A percentile compares a stretch with the other conserved stretches of the same genome.
These are phyloP conservation scores for Agarophyton chilense DNA, from an alignment of 23 red algal species.

Conservation along the genomic window DNA sequence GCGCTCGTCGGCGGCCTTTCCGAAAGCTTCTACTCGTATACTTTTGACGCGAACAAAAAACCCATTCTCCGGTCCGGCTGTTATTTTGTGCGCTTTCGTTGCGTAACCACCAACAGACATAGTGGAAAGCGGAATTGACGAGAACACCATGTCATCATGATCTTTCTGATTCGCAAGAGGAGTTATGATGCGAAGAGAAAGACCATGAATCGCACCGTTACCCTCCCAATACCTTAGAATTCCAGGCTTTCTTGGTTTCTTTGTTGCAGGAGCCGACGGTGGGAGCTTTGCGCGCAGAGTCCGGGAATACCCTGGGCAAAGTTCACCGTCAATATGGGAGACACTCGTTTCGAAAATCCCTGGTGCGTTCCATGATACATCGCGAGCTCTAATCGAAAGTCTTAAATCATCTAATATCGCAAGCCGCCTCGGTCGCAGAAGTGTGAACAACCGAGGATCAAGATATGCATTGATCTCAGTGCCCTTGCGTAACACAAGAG, in stretches of 20 bases:
- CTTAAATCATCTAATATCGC: constrained; percentile 55
- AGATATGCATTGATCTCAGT: constrained; percentile 58
- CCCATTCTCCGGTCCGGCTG: constrained; percentile 36
- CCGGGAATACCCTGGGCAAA: constrained; percentile 59
- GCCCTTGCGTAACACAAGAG: constrained; percentile 42
- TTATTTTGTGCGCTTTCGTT: background rate
- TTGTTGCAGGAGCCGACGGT: constrained; percentile 47
- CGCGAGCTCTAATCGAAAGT: constrained; percentile 40
- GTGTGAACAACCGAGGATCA: constrained; percentile 51
- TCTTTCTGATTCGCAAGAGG: background rate
- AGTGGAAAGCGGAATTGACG: constrained; percentile 10
- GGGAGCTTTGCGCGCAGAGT: constrained; percentile 61
- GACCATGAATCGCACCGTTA: constrained; percentile 28
- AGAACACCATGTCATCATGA: background rate
- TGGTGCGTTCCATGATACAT: constrained; percentile 19
- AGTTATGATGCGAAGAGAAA: constrained; percentile 44
- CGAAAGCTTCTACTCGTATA: constrained; percentile 45
- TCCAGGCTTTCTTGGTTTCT: constrained; percentile 34
- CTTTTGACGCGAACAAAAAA: constrained; percentile 40
- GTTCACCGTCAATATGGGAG: constrained; percentile 31
- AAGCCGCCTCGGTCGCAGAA: constrained; percentile 43
- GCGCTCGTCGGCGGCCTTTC: constrained; percentile 58
- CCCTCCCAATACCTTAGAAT: constrained; percentile 69
- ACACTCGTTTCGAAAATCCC: constrained; percentile 33
- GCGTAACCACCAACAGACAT: background rate